Conservation (phyloP, 441 rosid species). For the Kokia cookei region DNA sequence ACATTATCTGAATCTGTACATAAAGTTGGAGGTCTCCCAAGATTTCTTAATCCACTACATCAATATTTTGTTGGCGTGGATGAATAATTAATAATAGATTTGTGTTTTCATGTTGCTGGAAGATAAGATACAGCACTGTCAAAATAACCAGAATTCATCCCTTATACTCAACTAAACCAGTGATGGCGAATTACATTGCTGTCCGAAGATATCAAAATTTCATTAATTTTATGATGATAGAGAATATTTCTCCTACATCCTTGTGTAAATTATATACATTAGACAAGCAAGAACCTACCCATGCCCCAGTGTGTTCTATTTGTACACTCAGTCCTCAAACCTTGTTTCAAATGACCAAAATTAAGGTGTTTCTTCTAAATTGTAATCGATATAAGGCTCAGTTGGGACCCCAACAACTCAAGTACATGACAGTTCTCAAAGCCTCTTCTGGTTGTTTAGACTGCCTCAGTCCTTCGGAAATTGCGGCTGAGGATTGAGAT, state of each 20-base stretch:
- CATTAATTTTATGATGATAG: not conserved
- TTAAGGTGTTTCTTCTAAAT: not conserved
- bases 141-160: too few relatives aligned
- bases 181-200: too few relatives aligned
- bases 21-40: too few relatives aligned
- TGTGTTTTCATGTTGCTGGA: too few relatives aligned
- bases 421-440: constrained; percentile 41
- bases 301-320: not conserved
- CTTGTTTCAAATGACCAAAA: not conserved
- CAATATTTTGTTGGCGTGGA: too few relatives aligned
- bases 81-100: too few relatives aligned
- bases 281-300: not conserved
- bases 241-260: not conserved
- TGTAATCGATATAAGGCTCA: not conserved
- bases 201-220: too few relatives aligned
- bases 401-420: constrained; percentile 51
- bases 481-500: constrained; percentile 12
- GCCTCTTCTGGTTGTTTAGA: constrained; percentile 38
- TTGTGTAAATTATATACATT: not conserved
- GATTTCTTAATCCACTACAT: too few relatives aligned
- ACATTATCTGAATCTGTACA: too few relatives aligned
- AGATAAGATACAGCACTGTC: too few relatives aligned
- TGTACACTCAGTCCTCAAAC: not conserved
- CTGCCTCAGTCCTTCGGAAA: not conserved
- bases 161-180: too few relatives aligned